Percentiles rank a stretch among this genome's conserved stretches.
These are phyloP conservation scores for Glycine tomentella DNA, from an alignment of 306 rosid genomes.

Conservation along the genomic window DNA sequence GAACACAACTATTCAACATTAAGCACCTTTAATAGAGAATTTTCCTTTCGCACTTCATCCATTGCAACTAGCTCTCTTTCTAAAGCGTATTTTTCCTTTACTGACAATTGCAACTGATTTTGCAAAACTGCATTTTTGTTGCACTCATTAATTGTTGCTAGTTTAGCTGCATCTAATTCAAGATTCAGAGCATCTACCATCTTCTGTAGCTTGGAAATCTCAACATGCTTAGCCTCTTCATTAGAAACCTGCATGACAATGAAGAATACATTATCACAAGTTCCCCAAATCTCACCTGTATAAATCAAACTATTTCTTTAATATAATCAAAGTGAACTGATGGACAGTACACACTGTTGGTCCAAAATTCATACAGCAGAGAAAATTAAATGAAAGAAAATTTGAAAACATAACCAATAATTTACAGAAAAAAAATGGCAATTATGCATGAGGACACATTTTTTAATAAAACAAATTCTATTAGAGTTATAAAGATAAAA, in stretches of 20 bases:
- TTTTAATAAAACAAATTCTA: slow-evolving; percentile 8
- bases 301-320: not conserved
- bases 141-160: slow-evolving; percentile 76
- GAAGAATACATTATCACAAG: not conserved
- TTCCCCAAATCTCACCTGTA: not conserved
- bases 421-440: too few species aligned
- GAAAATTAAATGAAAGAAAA: not conserved
- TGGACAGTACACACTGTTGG: too few species aligned
- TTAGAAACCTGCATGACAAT: slow-evolving; percentile 74
- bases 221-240: slow-evolving; percentile 81
- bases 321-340: slow-evolving; percentile 19
- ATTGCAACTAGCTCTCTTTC: slow-evolving; percentile 76
- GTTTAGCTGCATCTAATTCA: slow-evolving; percentile 82
- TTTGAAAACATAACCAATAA: too few species aligned
- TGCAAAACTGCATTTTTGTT: slow-evolving; percentile 86
- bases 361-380: too few species aligned
- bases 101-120: slow-evolving; percentile 76
- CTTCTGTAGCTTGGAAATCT: slow-evolving; percentile 80
- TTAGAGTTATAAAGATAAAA: not conserved
- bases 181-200: slow-evolving; percentile 66
- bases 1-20: not conserved
- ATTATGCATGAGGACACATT: not conserved
- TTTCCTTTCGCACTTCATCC: slow-evolving; percentile 81
- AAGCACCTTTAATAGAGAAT: slow-evolving; percentile 74
- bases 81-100: slow-evolving; percentile 73